phyloP scores from a whole-genome alignment of 306 rosid species.

The Glycine soja region DNA sequence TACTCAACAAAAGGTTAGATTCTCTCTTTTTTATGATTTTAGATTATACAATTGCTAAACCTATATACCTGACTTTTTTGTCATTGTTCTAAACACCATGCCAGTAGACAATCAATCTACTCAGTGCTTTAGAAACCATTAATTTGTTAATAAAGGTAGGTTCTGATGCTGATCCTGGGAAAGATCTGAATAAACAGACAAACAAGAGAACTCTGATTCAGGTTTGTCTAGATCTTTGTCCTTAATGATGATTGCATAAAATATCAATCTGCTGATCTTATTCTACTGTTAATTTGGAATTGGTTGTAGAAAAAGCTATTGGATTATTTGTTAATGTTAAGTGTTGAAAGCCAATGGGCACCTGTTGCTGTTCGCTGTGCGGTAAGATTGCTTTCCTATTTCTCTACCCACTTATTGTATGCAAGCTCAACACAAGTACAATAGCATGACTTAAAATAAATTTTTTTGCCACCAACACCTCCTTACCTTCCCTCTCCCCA shows the following conservation, averaged over 20 bases:
- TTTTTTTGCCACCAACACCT: constrained; percentile 1
- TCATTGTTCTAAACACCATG: constrained; percentile 57
- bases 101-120: constrained; percentile 93
- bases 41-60: constrained; percentile 31
- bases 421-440: background rate
- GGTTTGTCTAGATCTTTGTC: constrained; percentile 56
- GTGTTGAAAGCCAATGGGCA: constrained; percentile 93
- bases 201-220: constrained; percentile 77
- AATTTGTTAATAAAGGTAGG: constrained; percentile 73
- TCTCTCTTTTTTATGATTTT: constrained; percentile 40
- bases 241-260: constrained; percentile 44
- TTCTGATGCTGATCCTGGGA: constrained; percentile 71
- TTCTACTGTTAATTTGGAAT: constrained; percentile 36
- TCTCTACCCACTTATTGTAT: constrained; percentile 4
- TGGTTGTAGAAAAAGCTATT: constrained; percentile 69
- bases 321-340: constrained; percentile 80
- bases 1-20: constrained; percentile 89
- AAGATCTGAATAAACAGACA: constrained; percentile 72
- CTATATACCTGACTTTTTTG: constrained; percentile 48
- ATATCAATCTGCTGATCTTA: constrained; percentile 39
- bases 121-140: constrained; percentile 76
- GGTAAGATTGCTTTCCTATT: constrained; percentile 56
- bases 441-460: background rate
- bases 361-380: constrained; percentile 80
- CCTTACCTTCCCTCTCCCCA: too few relatives aligned